Base-by-base conservation (phyloP, 2,329 filamentous ascomycete species). In the Aspergillus sp. region DNA sequence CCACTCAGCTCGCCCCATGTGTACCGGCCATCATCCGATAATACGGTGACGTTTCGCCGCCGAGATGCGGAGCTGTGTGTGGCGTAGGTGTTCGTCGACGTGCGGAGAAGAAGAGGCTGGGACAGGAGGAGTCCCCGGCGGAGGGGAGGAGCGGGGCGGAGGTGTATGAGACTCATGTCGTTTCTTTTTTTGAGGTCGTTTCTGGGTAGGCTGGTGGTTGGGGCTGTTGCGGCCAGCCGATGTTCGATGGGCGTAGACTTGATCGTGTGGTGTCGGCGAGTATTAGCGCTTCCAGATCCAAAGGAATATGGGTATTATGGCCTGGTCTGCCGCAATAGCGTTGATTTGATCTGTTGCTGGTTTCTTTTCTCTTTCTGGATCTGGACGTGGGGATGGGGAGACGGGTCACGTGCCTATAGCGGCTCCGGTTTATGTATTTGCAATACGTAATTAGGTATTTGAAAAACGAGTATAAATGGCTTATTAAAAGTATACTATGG, bases 21-120 rank as follows among this genome's bases (percentile, higher is more conserved):
- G 1, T 96, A 87, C 62, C 84, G 82, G 7, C 93, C 93, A 68
- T 91, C 89, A 66, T 97, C 93, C 66, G 91, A 95, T 68, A 93
- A 87, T 0, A 93, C 84, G 0, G 92, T 96, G 25, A 97, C 87
- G 40, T 87, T 82, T 68, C 90, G 83, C 62, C 66, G 67, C 50
- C 57, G 55, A n/a, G 65, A 56, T 5, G 82, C 84, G 25, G 81
- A 65, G 21, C 83, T 76, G 88, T 89, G 51, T 75, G 71, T 68
- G 85, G 81, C 50, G 57, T 59, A 52, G 68, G 57, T 50, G 62
- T 62, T 39, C 56, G 54, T 40, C n/a, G 40, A 23, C 43, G 61
- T 62, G 66, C 65, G 60, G 74, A 73, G 75, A 71, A 72, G 70
- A 58, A 68, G 69, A 56, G 66, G 71, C 60, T 74, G 73, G 64